Base-by-base conservation (phyloP, 1,284 basidiomycete genomes). In the Malassezia yamatoensis region DNA sequence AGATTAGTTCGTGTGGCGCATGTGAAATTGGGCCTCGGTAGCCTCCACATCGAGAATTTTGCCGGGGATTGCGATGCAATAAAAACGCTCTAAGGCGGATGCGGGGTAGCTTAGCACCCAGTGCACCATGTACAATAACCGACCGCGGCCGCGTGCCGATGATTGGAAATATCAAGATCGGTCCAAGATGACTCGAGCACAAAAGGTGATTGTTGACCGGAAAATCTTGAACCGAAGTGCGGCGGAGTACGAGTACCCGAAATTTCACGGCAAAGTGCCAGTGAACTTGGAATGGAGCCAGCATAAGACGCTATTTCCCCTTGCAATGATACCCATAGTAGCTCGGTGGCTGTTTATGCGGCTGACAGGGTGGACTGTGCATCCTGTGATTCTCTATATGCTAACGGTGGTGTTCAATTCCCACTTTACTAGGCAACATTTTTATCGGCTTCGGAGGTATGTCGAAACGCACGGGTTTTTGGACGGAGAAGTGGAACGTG, bases 391-490 rank as follows among this genome's bases (percentile, higher is more conserved):
- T 20, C 58, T 56, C 16, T 67, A 63, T 39, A 7, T 60, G 12
- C 24, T 67, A n/a, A 63, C 61, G 43, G 57, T 57, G 38, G n/a
- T 59, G 3, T 57, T 45, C 51, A 51, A 66, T 45, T 61, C 55
- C 10, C 8, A 47, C 5, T 66, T 68, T 36, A 60, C 62, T 13
- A 21, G 53, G 18, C 52, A 51, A 16, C 29, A 59, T 6, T 29
- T 68, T 32, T 58, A 60, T n/a, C 46, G 53, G 12, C 38, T 66
- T 4, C 49, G 59, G 11, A 36, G 45, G n/a, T 36, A 62, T 9
- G 50, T 52, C 15, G 16, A 48, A n/a, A 52, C 48, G 12, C 61
- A 66, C 20, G 70, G 70, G 5, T 68, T 55, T 41, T 61, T 72
- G 35, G 70, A 72, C 42, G 62, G 62, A 12, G 24, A 40, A 0